Base-by-base conservation (phyloP, 1,284 basidiomycete genomes). In the Cystobasidium pallidum region DNA sequence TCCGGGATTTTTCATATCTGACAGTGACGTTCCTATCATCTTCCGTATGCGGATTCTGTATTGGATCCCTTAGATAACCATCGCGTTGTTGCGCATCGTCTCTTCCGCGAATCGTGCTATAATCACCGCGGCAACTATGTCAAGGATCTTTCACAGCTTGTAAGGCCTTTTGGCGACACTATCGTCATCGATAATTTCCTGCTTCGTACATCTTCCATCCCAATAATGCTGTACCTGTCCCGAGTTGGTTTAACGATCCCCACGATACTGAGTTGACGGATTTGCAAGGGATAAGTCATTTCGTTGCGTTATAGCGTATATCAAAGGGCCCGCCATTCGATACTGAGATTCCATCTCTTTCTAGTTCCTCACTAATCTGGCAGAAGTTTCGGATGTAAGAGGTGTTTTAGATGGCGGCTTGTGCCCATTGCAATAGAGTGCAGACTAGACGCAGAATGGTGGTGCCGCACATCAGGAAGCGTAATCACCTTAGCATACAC, bases 131-230 rank as follows among this genome's bases (percentile, higher is more conserved):
- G 96, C 66, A 99, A 96, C 83, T 99, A 98, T 81, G 96, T 99
- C 82, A 99, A 99, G 92, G 96, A 99, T 82, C 85, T 99, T 41
- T 97, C 93, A 51, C 96, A 98, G 82, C 85, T 99, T 49, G 95
- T 96, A 43, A 88, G 95, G 32, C 91, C 91, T 6, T 92, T 98
- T 76, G 86, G 87, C 47, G 92, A 95, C 79, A 92, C 91, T 74
- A 98, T 99, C 79, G 99, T 99, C 82, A 88, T 99, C 76, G 95
- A 99, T 84, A 99, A 99, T 82, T 97, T 94, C 95, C 95, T 13
- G 95, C 96, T 15, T 96, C 92, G 8, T 99, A 99, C 82, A 95
- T 99, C 78, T 99, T 99, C 86, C 95, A 99, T 80, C 94, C 94
- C 19, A 96, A 96, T 83, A 99, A 98, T 80, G 96, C 96, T 51